Evolutionary conservation across 225 moss, liverwort and hornwort genomes (phyloP).

Genomic region (Pleurozium schreberi): DNA sequence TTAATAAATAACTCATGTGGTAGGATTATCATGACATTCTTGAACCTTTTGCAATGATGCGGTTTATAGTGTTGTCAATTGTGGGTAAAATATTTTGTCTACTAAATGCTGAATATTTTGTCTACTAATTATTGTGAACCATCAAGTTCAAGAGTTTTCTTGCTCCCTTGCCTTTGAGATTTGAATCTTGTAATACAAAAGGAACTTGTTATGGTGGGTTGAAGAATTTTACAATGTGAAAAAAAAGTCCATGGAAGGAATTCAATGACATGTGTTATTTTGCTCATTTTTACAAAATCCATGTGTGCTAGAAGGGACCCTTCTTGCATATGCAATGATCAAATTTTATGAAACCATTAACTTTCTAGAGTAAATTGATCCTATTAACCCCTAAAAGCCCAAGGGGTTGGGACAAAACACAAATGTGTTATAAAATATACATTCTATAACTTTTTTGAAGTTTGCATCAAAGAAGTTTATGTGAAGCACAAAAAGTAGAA

Average conservation of each 20-base stretch:
- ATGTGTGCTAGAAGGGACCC: not conserved
- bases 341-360: not conserved
- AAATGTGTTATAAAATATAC: too few relatives aligned
- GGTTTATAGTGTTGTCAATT: not conserved
- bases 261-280: fast-evolving
- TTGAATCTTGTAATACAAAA: not conserved
- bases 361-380: too few relatives aligned
- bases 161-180: not conserved
- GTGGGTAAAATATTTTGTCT: too few relatives aligned
- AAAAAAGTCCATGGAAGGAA: not conserved
- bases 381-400: too few relatives aligned
- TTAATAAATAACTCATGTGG: too few relatives aligned
- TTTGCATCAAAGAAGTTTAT: too few relatives aligned
- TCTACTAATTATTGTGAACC: not conserved
- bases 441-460: too few relatives aligned
- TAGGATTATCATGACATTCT: too few relatives aligned
- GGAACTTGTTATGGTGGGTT: not conserved
- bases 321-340: not conserved
- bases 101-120: too few relatives aligned
- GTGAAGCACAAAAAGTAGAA: too few relatives aligned
- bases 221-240: not conserved
- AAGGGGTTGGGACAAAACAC: too few relatives aligned
- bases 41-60: not conserved
- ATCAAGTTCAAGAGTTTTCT: not conserved
- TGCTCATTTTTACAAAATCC: too few relatives aligned